Conservation (phyloP, 2,329 filamentous ascomycete genomes). For the Paramyrothecium sp. region DNA sequence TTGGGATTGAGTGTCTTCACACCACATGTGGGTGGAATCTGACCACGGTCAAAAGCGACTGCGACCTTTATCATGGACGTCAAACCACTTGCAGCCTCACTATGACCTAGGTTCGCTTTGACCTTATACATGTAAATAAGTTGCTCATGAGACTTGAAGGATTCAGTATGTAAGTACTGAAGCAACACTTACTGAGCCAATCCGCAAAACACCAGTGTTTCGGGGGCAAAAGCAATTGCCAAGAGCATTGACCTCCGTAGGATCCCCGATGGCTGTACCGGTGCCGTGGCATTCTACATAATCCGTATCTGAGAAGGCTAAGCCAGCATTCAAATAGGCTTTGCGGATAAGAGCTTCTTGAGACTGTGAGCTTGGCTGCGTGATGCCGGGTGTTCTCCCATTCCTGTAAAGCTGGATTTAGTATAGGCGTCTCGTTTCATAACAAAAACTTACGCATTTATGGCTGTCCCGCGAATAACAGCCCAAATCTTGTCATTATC, state of each 20-base stretch:
- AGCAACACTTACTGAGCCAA: conserved; percentile 42
- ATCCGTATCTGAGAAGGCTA: conserved; percentile 19
- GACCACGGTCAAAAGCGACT: conserved; percentile 20
- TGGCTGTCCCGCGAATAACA: conserved; percentile 44
- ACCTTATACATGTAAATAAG: conserved; percentile 6
- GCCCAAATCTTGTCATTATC: conserved; percentile 51
- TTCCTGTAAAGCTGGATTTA: conserved; percentile 30
- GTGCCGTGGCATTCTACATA: conserved; percentile 29
- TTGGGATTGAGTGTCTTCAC: conserved; percentile 22
- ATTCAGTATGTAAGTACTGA: too few relatives aligned
- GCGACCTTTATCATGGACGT: conserved; percentile 23
- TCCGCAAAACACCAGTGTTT: conserved; percentile 28
- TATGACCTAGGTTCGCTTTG: conserved; percentile 23
- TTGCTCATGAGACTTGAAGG: too few relatives aligned
- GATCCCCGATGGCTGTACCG: conserved; percentile 24
- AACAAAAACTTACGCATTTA: conserved; percentile 36
- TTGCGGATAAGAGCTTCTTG: conserved; percentile 35
- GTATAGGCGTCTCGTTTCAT: neutral
- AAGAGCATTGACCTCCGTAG: conserved; percentile 25
- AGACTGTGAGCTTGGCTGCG: conserved; percentile 44
- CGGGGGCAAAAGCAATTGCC: conserved; percentile 23
- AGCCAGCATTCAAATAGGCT: conserved; percentile 17
- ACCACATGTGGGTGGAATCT: conserved; percentile 21
- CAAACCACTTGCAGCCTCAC: conserved; percentile 23
- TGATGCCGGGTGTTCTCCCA: conserved; percentile 47